These are phyloP conservation scores for Linum trigynum DNA, from an alignment of 345 rosid species.

Conservation along the genomic window DNA sequence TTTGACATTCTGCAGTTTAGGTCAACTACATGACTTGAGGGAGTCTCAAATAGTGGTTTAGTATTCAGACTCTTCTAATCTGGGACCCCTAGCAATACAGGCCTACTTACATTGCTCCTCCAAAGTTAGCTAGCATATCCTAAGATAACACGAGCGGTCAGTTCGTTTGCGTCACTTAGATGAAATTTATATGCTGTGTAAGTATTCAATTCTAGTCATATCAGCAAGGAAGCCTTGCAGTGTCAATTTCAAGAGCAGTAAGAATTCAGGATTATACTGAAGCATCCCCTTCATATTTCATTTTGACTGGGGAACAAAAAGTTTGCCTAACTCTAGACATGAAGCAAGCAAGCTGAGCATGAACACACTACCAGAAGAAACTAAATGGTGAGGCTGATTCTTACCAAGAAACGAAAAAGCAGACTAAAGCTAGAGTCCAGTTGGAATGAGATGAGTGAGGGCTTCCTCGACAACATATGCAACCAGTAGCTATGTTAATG, in stretches of 20 bases:
- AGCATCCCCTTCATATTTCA: not conserved
- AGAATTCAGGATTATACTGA: not conserved
- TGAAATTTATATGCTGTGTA: not conserved
- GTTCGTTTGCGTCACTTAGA: no score
- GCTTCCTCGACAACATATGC: conserved; percentile 66
- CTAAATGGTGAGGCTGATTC: conserved; percentile 7
- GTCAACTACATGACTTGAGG: no score
- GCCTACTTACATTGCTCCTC: no score
- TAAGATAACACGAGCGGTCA: no score
- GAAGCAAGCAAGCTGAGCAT: not conserved
- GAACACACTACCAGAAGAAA: not conserved
- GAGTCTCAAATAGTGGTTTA: no score
- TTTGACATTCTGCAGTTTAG: no score
- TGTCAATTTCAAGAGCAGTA: no score
- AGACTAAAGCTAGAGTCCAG: conserved; percentile 53
- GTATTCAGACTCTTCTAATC: no score
- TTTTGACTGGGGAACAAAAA: no score
- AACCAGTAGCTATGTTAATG: conserved; percentile 50
- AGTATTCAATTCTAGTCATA: not conserved
- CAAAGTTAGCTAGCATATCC: no score
- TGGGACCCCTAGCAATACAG: no score
- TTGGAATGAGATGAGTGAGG: conserved; percentile 44
- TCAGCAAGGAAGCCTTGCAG: not conserved
- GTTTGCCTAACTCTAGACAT: not conserved
- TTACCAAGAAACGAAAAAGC: conserved; percentile 79